A percentile compares a stretch with the other conserved stretches of the same genome.
phyloP scores from a whole-genome alignment of 768 basidiomycete genomes.

The Trametes gibbosa region DNA sequence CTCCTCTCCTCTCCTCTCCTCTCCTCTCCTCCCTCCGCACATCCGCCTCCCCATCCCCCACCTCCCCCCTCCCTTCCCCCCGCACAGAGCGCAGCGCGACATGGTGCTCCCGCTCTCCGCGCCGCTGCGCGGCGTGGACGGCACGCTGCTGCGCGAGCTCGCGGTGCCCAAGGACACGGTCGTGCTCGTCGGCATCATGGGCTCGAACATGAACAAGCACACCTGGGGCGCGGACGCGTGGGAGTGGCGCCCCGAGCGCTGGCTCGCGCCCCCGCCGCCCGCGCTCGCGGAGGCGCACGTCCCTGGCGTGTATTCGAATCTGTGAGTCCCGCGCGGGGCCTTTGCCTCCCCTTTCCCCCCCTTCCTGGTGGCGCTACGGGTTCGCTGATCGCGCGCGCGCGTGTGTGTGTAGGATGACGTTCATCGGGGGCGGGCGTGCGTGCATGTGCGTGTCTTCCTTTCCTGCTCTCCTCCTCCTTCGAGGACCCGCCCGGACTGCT shows the following conservation, averaged over 20 bases:
- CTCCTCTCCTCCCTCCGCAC: not conserved
- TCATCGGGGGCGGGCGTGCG: slow-evolving; percentile 29
- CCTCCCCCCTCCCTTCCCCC: not conserved
- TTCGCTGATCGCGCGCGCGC: not conserved
- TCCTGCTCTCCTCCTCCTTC: too few species aligned
- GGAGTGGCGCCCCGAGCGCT: slow-evolving; percentile 44
- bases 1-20: too few species aligned
- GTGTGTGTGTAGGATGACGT: slow-evolving; percentile 27
- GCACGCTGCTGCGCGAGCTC: slow-evolving; percentile 25
- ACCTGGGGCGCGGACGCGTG: slow-evolving; percentile 46
- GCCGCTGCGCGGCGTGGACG: slow-evolving; percentile 22
- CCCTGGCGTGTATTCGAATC: slow-evolving; percentile 23
- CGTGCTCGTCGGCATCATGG: slow-evolving; percentile 38
- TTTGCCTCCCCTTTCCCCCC: too few species aligned
- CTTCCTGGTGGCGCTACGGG: too few species aligned
- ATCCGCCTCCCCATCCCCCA: not conserved
- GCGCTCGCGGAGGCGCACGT: slow-evolving; percentile 19
- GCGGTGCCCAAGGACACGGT: slow-evolving; percentile 38
- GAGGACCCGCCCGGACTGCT: too few species aligned
- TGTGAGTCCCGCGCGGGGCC: slow-evolving; percentile 13
- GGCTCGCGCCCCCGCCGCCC: slow-evolving; percentile 32
- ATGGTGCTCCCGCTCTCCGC: slow-evolving; percentile 38
- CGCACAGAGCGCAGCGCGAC: slow-evolving; percentile 34
- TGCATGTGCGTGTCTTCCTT: slow-evolving; percentile 31
- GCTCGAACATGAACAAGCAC: slow-evolving; percentile 39